phyloP scores from a whole-genome alignment of 805 yeast species.

The Geotrichum ghanense region DNA sequence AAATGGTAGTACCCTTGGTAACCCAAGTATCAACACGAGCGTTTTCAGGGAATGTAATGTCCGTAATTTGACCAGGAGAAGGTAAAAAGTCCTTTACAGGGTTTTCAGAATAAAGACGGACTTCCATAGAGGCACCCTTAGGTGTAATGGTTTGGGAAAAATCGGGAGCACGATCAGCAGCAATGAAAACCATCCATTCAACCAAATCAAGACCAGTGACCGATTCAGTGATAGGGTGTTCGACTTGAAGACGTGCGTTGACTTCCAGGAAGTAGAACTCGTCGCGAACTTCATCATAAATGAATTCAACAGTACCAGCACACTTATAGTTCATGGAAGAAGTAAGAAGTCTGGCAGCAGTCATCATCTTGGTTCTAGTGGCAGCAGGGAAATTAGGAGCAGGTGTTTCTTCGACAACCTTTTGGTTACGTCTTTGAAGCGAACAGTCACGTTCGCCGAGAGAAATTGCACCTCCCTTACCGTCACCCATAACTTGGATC shows the following conservation, averaged over 20 bases:
- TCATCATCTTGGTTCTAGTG: slow-evolving; percentile 64
- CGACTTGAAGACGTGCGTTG: slow-evolving; percentile 93
- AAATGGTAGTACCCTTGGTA: slow-evolving; percentile 69
- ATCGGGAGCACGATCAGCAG: slow-evolving; percentile 82
- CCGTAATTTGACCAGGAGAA: slow-evolving; percentile 88
- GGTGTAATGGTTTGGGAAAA: slow-evolving; percentile 47
- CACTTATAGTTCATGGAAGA: slow-evolving; percentile 79
- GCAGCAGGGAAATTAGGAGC: slow-evolving; percentile 84
- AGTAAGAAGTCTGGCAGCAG: slow-evolving; percentile 76
- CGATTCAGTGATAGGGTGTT: slow-evolving; percentile 93
- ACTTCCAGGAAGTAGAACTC: slow-evolving; percentile 93
- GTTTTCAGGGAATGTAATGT: slow-evolving; percentile 76
- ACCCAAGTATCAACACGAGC: slow-evolving; percentile 97
- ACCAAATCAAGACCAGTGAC: slow-evolving; percentile 92
- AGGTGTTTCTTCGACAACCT: slow-evolving; percentile 94
- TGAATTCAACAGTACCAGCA: slow-evolving; percentile 96
- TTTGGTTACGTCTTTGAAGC: slow-evolving; percentile 93
- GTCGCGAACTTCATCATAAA: slow-evolving; percentile 76
- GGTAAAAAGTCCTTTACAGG: slow-evolving; percentile 93
- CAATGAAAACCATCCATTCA: slow-evolving; percentile 91
- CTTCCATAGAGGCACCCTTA: slow-evolving; percentile 92
- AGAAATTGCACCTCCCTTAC: slow-evolving; percentile 84
- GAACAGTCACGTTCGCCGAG: slow-evolving; percentile 97
- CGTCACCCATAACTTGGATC: slow-evolving; percentile 94
- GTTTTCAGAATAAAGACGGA: slow-evolving; percentile 91